Base-by-base conservation (phyloP, 2,329 filamentous ascomycete species). In the Neofusicoccum ribis region DNA sequence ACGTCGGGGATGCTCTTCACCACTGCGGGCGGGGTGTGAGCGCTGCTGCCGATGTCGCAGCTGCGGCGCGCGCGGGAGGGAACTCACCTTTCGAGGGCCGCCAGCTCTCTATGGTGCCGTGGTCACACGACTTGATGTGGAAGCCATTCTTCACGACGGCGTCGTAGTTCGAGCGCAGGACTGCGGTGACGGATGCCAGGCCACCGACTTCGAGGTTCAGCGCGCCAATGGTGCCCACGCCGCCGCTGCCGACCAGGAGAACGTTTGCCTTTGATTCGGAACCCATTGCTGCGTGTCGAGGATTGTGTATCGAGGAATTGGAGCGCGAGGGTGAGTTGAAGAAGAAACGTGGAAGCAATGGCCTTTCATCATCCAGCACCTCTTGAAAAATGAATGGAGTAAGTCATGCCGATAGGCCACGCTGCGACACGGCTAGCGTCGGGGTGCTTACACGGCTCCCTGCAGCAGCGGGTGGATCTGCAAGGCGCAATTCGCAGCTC, bases 101-200 rank as follows among this genome's bases (percentile, higher is more conserved):
- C 83, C 83, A 88, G 3, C 71, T 73, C 2, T 78, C 73, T 46
- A 88, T 71, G 6, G 73, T 70, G 1, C 86, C 86, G 67, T 87
- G 83, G 47, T 88, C 82, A 50, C 83, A 77, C 0, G 85, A 87
- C 12, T 83, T 75, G 64, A 88, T 87, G 0, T 75, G 71, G 66
- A 86, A 86, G 11, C 86, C 86, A 3, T 79, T 70, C 6, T 79
- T 69, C 8, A 73, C 69, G 9, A 86, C 85, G 0, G 73, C 74
- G 0, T 77, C 72, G 72, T 81, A 88, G 69, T 87, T 88, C 0
- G 85, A 88, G 17, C 86, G 80, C 43, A 87, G 74, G 0, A 88
- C 82, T 0, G 82, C 76, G 0, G 85, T 86, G 3, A 88, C 84
- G 8, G 70, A 75, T n/a, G 84, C 84, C 20, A 77, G 74, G 7